Conservation (phyloP, 2,329 filamentous ascomycete genomes). For the Sporothrix pallida region DNA sequence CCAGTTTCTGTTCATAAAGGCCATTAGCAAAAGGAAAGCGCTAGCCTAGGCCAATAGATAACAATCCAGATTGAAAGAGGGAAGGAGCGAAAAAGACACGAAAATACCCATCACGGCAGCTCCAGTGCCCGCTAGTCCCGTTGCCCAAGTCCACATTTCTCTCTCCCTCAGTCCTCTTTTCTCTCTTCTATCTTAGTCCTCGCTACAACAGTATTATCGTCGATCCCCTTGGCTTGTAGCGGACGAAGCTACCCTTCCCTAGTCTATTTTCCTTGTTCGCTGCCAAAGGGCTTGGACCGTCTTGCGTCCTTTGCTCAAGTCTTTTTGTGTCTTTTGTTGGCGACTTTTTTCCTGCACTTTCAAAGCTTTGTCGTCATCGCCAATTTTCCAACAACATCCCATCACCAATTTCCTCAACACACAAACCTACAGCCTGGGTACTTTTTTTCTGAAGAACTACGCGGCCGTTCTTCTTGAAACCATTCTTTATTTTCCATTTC, state of each 20-base stretch:
- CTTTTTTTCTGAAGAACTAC: background rate
- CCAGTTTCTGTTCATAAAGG: conserved; percentile 29
- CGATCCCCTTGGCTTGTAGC: conserved; percentile 20
- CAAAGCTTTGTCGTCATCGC: conserved; percentile 10
- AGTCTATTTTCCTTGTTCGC: conserved; percentile 2
- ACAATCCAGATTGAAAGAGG: conserved; percentile 13
- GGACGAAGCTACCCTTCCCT: conserved; percentile 23
- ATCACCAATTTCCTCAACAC: too few species aligned
- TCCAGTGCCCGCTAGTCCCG: conserved; percentile 17
- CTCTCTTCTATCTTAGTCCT: background rate
- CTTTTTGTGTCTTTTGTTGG: background rate
- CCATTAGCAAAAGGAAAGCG: conserved; percentile 30
- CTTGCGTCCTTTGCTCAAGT: conserved; percentile 19
- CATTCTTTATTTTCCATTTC: too few species aligned
- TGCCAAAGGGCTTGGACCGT: background rate
- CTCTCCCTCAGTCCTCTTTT: background rate
- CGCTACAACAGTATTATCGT: conserved; percentile 20
- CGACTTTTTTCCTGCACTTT: background rate
- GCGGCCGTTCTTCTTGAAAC: background rate
- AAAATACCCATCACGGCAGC: conserved; percentile 27
- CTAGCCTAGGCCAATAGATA: conserved; percentile 10
- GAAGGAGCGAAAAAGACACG: conserved; percentile 12
- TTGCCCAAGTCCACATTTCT: conserved; percentile 9
- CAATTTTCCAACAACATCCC: background rate
- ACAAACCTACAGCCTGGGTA: background rate